Evolutionary conservation across 2,329 filamentous ascomycete genomes (phyloP).

Genomic region (Alternaria ethzedia): DNA sequence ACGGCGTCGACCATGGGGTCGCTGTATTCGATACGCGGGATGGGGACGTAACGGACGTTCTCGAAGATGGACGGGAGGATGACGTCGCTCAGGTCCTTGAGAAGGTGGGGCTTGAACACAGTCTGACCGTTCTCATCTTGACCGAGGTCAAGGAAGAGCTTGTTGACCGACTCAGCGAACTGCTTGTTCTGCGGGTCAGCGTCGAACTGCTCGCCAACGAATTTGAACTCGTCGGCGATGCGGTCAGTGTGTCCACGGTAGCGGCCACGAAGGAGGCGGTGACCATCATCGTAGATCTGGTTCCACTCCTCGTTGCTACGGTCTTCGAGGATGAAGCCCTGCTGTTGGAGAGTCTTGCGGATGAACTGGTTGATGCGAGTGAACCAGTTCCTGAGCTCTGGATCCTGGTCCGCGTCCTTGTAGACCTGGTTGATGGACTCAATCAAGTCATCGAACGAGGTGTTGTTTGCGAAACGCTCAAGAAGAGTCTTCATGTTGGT

Average conservation of each 20-base stretch:
- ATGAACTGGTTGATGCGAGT: slow-evolving; percentile 77
- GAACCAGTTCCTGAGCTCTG: slow-evolving; percentile 91
- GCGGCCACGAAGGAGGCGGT: slow-evolving; percentile 84
- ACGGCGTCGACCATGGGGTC: slow-evolving; percentile 85
- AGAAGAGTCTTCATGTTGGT: slow-evolving; percentile 73
- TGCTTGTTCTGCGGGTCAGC: slow-evolving; percentile 83
- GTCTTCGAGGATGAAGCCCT: slow-evolving; percentile 90
- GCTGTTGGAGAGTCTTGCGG: slow-evolving; percentile 81
- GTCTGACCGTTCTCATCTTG: slow-evolving; percentile 84
- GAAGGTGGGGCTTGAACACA: slow-evolving; percentile 87
- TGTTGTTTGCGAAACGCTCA: slow-evolving; percentile 95
- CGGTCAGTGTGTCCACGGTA: slow-evolving; percentile 87
- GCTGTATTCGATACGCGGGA: slow-evolving; percentile 92
- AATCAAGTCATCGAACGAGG: slow-evolving; percentile 85
- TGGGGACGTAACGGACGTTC: slow-evolving; percentile 85
- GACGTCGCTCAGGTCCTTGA: slow-evolving; percentile 87
- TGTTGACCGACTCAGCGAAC: slow-evolving; percentile 77
- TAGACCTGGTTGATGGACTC: slow-evolving; percentile 86
- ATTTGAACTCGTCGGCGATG: slow-evolving; percentile 88
- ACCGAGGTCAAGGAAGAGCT: slow-evolving; percentile 89
- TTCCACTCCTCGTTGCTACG: slow-evolving; percentile 82
- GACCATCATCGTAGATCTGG: slow-evolving; percentile 80
- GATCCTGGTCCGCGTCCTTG: slow-evolving; percentile 81
- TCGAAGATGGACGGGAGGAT: slow-evolving; percentile 85
- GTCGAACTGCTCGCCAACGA: slow-evolving; percentile 87